Conservation (phyloP, 73 alveolate genomes). For the Breviolum minutum region DNA sequence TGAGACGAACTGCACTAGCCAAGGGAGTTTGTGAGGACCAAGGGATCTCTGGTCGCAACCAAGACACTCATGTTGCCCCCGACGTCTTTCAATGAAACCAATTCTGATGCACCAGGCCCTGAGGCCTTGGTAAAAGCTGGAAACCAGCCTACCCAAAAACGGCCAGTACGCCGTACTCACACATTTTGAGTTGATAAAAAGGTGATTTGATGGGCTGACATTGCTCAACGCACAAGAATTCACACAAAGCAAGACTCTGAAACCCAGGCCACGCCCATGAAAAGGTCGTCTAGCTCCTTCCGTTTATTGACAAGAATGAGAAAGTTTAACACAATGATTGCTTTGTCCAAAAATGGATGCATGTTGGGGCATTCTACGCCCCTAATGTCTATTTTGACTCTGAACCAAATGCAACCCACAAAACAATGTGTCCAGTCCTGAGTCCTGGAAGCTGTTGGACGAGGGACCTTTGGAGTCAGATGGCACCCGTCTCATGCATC, state of each 20-base stretch:
- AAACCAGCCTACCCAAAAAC: not conserved
- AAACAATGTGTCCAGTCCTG: not conserved
- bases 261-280: slow-evolving; percentile 41
- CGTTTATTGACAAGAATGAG: not conserved
- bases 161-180: too few relatives aligned
- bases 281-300: slow-evolving; percentile 78
- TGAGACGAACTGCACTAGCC: not conserved
- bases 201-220: not conserved
- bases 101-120: slow-evolving; percentile 37
- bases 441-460: slow-evolving; percentile 23
- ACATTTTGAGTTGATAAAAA: not conserved
- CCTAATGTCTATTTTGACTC: not conserved
- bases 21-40: not conserved
- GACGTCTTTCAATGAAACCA: slow-evolving; percentile 66
- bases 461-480: slow-evolving; percentile 10
- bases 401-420: not conserved
- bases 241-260: not conserved
- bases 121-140: not conserved
- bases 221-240: not conserved
- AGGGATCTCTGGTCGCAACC: not conserved
- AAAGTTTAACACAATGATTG: too few relatives aligned
- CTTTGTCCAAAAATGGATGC: too few relatives aligned
- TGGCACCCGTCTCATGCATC: too few relatives aligned
- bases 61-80: slow-evolving; percentile 20
- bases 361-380: too few relatives aligned